A percentile compares a stretch with the other conserved stretches of the same genome.
Conservation (phyloP, 2,329 filamentous ascomycete species). For the Chrysosporium keratinophilum region DNA sequence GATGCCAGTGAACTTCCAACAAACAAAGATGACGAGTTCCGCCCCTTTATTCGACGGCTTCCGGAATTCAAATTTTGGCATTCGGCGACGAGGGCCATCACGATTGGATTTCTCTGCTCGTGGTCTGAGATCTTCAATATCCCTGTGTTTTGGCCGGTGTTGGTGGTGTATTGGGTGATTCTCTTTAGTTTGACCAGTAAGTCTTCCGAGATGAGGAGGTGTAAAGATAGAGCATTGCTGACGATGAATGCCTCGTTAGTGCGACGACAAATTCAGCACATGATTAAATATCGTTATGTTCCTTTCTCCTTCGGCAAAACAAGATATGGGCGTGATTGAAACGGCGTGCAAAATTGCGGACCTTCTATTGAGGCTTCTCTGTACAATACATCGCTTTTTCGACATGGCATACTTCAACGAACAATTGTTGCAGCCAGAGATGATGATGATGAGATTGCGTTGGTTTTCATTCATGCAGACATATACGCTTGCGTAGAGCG, state of each 20-base stretch:
- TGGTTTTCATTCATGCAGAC: not conserved
- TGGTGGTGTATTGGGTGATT: slow-evolving; percentile 98
- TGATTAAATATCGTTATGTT: slow-evolving; percentile 99
- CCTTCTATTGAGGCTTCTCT: not conserved
- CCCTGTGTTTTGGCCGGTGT: slow-evolving; percentile 96
- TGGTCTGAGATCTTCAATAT: slow-evolving; percentile 95
- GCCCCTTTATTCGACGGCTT: slow-evolving; percentile 87
- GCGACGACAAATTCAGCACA: slow-evolving; percentile 98
- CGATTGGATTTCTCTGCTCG: slow-evolving; percentile 73
- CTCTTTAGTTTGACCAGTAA: slow-evolving; percentile 88
- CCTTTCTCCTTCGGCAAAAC: slow-evolving; percentile 88
- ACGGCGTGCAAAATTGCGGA: not conserved
- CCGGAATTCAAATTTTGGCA: slow-evolving; percentile 99
- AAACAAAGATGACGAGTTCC: slow-evolving; percentile 94
- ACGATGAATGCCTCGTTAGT: slow-evolving; percentile 44
- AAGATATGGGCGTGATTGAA: slow-evolving; percentile 47
- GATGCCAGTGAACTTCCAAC: slow-evolving; percentile 64
- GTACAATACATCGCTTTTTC: not conserved
- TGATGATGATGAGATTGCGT: not conserved
- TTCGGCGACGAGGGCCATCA: slow-evolving; percentile 76
- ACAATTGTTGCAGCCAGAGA: not conserved
- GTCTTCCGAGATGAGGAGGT: slow-evolving; percentile 25
- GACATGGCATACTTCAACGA: not conserved
- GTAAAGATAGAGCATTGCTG: not conserved
- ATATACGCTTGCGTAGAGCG: not conserved